phyloP scores from a whole-genome alignment of 805 yeast species.

The Candida ipomoeae region DNA sequence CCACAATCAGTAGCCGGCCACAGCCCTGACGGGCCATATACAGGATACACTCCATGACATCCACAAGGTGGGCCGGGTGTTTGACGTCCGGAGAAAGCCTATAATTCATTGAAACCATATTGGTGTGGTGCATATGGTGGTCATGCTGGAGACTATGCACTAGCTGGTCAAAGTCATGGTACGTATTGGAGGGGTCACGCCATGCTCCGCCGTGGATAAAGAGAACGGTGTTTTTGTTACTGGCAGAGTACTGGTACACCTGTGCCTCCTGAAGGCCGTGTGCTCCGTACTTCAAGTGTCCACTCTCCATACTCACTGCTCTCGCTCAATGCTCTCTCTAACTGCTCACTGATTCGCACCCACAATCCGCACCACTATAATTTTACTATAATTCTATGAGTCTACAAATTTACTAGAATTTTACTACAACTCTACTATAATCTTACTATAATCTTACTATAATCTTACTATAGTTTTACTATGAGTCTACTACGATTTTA shows the following conservation, averaged over 20 bases:
- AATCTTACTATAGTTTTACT: no score
- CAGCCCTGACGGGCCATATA: conserved; percentile 21
- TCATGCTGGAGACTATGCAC: conserved; percentile 10
- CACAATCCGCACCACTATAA: no score
- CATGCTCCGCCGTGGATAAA: conserved; percentile 89
- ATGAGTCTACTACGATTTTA: no score
- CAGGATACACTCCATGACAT: conserved; percentile 46
- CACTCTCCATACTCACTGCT: not conserved
- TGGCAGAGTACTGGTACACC: conserved; percentile 19
- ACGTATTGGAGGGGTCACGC: conserved; percentile 66
- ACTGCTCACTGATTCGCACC: no score
- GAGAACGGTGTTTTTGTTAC: conserved; percentile 32
- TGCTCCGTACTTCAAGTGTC: conserved; percentile 23
- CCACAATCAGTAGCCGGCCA: conserved; percentile 37
- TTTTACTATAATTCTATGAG: no score
- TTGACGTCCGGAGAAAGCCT: conserved; percentile 57
- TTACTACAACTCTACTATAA: no score
- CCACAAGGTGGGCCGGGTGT: conserved; percentile 61
- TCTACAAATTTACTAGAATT: no score
- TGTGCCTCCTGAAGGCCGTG: conserved; percentile 31
- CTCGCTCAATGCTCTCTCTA: no score
- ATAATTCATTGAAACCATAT: conserved; percentile 48
- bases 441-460: no score
- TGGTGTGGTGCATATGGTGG: conserved; percentile 3
- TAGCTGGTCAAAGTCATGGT: conserved; percentile 46